phyloP scores from a whole-genome alignment of 345 rosid species.

The Crucihimalaya himalaica region DNA sequence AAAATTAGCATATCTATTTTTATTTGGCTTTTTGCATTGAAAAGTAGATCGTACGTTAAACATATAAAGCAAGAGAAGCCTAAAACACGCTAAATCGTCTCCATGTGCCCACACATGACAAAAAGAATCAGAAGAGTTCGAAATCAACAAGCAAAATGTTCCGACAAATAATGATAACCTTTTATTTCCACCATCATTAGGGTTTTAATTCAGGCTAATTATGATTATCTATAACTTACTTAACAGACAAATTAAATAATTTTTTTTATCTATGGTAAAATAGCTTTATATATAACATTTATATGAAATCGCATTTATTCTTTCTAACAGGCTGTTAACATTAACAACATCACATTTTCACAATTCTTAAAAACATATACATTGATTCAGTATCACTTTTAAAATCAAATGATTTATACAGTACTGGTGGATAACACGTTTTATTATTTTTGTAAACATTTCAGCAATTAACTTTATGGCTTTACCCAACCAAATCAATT shows the following conservation, averaged over 20 bases:
- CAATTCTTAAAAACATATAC: not conserved
- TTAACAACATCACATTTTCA: not conserved
- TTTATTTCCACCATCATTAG: slow-evolving; percentile 25
- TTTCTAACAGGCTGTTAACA: too few relatives aligned
- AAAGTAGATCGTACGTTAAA: slow-evolving; percentile 30
- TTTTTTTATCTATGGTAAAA: not conserved
- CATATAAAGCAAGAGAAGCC: slow-evolving; percentile 33
- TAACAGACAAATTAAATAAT: not conserved
- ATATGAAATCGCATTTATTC: too few relatives aligned
- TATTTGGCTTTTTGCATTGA: slow-evolving; percentile 17
- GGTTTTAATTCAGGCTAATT: not conserved
- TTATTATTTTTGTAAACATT: not conserved
- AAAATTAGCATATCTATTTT: slow-evolving; percentile 6
- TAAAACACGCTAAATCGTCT: slow-evolving; percentile 36
- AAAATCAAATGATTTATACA: not conserved
- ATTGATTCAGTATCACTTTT: not conserved
- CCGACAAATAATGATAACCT: slow-evolving; percentile 33
- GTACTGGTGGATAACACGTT: slow-evolving; percentile 1
- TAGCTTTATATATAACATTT: not conserved
- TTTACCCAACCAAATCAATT: slow-evolving; percentile 19
- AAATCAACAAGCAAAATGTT: slow-evolving; percentile 7
- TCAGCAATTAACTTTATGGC: slow-evolving; percentile 12
- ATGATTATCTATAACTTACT: slow-evolving; percentile 7
- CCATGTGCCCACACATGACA: slow-evolving; percentile 39
- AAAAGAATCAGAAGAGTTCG: not conserved